Percentiles rank a stretch among this genome's conserved stretches.
Evolutionary conservation across 2,329 filamentous ascomycete species (phyloP).

Genomic region (Hirsutella thompsonii): DNA sequence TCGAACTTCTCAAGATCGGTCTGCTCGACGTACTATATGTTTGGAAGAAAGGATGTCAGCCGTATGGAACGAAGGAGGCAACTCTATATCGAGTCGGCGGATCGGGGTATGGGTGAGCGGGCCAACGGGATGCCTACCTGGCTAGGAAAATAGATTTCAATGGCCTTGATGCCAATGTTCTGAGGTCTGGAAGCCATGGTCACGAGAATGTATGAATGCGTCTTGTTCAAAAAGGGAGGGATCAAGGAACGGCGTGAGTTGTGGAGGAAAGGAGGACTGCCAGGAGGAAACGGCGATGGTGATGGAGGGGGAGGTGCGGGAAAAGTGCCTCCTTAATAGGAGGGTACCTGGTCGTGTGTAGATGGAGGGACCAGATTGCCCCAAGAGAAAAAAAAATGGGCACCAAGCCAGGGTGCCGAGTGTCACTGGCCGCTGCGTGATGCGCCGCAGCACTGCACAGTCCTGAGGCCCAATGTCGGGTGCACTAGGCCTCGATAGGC

Average conservation of each 20-base stretch:
- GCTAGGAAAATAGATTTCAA: slow-evolving; percentile 78
- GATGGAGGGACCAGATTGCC: too few relatives aligned
- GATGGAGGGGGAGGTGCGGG: too few relatives aligned
- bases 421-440: too few relatives aligned
- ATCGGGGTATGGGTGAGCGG: neutral
- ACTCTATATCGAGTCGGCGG: neutral
- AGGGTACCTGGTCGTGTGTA: too few relatives aligned
- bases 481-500: too few relatives aligned
- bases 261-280: slow-evolving; percentile 17
- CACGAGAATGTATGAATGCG: neutral
- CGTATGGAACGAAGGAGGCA: neutral
- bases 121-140: slow-evolving; percentile 60
- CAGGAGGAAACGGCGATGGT: too few relatives aligned
- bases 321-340: too few relatives aligned
- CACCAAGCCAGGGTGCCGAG: too few relatives aligned
- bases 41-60: slow-evolving; percentile 11
- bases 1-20: slow-evolving; percentile 75
- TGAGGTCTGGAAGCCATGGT: slow-evolving; percentile 61
- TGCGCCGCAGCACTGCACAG: too few relatives aligned
- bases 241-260: neutral
- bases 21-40: slow-evolving; percentile 66
- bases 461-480: too few relatives aligned
- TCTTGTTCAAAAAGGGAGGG: neutral
- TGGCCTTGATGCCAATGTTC: slow-evolving; percentile 88
- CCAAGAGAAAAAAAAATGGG: too few relatives aligned